phyloP scores from a whole-genome alignment of 129 eudicot genomes.

The Pseudognaphalium luteoalbum region DNA sequence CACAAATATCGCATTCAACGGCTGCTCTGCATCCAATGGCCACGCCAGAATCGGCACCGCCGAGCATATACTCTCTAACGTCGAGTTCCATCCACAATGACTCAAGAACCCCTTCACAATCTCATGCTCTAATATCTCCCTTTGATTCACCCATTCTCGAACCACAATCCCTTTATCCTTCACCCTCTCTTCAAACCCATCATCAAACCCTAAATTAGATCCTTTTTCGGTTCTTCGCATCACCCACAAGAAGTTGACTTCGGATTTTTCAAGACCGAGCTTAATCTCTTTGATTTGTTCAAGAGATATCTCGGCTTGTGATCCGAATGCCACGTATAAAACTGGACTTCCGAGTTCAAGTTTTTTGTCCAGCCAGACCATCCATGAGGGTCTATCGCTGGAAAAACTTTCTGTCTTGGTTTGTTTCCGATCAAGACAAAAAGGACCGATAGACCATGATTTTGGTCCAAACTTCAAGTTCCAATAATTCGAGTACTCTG shows the following conservation, averaged over 20 bases:
- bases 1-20: slow-evolving; percentile 31
- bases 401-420: neutral
- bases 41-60: slow-evolving; percentile 39
- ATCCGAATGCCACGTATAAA: slow-evolving; percentile 61
- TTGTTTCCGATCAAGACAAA: slow-evolving; percentile 30
- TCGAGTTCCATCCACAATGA: slow-evolving; percentile 44
- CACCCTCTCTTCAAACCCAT: slow-evolving; percentile 28
- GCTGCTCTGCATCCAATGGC: slow-evolving; percentile 40
- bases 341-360: slow-evolving; percentile 35
- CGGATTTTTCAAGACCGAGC: slow-evolving; percentile 41
- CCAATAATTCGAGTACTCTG: slow-evolving; percentile 16
- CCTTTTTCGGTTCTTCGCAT: slow-evolving; percentile 28
- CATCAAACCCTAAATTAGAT: neutral
- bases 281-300: slow-evolving; percentile 45
- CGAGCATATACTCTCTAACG: slow-evolving; percentile 32
- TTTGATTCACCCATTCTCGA: slow-evolving; percentile 38
- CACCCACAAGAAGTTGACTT: slow-evolving; percentile 58
- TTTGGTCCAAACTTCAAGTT: slow-evolving; percentile 27
- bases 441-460: slow-evolving; percentile 49
- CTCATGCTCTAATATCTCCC: slow-evolving; percentile 26
- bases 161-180: slow-evolving; percentile 26
- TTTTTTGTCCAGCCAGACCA: slow-evolving; percentile 52
- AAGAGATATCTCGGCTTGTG: slow-evolving; percentile 38
- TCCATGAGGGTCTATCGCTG: slow-evolving; percentile 32
- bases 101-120: slow-evolving; percentile 37